Evolutionary conservation across 2,329 filamentous ascomycete species (phyloP).

Genomic region (Fusarium proliferatum): DNA sequence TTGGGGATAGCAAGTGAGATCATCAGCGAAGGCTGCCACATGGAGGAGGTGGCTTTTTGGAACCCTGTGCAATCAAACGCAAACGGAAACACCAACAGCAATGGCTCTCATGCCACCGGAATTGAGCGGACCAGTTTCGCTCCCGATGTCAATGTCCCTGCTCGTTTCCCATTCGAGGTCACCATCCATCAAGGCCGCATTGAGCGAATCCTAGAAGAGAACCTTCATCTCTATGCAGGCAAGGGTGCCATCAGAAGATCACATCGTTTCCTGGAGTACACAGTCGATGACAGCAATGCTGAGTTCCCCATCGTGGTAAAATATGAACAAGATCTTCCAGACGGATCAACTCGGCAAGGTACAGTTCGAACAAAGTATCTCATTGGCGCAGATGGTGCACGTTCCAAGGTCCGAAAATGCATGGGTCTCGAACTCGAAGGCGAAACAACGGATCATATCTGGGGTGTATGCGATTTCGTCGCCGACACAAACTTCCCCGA

Average conservation of each 20-base stretch:
- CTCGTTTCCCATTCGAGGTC: slow-evolving; percentile 7
- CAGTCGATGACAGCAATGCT: background rate
- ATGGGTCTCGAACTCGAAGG: slow-evolving; percentile 20
- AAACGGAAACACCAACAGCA: background rate
- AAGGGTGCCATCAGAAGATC: background rate
- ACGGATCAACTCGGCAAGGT: background rate
- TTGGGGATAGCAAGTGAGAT: slow-evolving; percentile 16
- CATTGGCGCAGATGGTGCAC: slow-evolving; percentile 11
- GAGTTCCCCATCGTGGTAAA: slow-evolving; percentile 4
- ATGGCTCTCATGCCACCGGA: background rate
- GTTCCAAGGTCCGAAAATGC: slow-evolving; percentile 9
- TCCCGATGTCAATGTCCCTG: slow-evolving; percentile 8
- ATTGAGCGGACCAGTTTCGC: slow-evolving; percentile 19
- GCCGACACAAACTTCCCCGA: slow-evolving; percentile 19
- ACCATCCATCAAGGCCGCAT: slow-evolving; percentile 22
- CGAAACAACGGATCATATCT: slow-evolving; percentile 19
- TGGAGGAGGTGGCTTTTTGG: slow-evolving; percentile 26
- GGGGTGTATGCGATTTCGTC: slow-evolving; percentile 22
- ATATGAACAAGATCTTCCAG: background rate
- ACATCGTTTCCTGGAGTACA: slow-evolving; percentile 10
- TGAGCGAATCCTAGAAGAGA: slow-evolving; percentile 18
- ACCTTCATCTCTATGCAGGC: slow-evolving; percentile 2
- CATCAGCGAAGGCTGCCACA: slow-evolving; percentile 16
- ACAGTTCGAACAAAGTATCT: slow-evolving; percentile 12
- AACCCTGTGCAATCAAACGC: background rate